Evolutionary conservation across 106 monocot species (phyloP), one percentile per base, ranked within the genome.

Genomic region (Acorus calamus): DNA sequence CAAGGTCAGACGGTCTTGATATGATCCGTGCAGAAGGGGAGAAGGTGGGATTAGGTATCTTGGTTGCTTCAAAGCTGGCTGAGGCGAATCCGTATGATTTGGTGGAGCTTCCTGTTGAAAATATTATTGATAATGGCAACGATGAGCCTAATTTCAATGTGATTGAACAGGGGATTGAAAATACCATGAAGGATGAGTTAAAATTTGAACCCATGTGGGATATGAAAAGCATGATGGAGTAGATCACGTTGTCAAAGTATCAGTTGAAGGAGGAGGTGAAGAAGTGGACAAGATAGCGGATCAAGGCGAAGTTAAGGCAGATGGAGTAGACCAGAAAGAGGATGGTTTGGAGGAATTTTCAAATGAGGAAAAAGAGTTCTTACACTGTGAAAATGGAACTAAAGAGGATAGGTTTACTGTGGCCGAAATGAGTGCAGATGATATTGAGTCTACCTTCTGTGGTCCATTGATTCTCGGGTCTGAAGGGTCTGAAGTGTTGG

Each of bases 101-200:
- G 64, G 54, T 62, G 77, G 50, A 65, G 44, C 64, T 47, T 56
- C 49, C 59, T 6, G 4, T 55, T 6, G 65, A 72, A 14, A 62
- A 2, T 6, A 13, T 42, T 59, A 49, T 12, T 11, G 72, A 68
- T 9, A 11, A 65, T 3, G 63, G 76, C 8, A 10, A 42, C 65
- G 75, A 69, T 51, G 71, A 66, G 2, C 55, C 61, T 6, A 78
- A 91, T 5, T 86, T 86, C 50, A 75, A 42, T 7, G 76, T 91
- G 42, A 64, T 85, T 49, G 87, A 96, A 58, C 76, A 80, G 10
- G 87, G 83, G 48, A 64, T 81, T 7, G 91, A 83, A 62, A 56
- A 78, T 53, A 14, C 61, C 0, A 14, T 50, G 7, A 55, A 81
- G 53, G 76, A 69, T 61, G 13, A 8, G 6, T 11, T 8, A 5